Base-by-base conservation (phyloP, 495 filamentous ascomycete species). In the Neurospora sp. region DNA sequence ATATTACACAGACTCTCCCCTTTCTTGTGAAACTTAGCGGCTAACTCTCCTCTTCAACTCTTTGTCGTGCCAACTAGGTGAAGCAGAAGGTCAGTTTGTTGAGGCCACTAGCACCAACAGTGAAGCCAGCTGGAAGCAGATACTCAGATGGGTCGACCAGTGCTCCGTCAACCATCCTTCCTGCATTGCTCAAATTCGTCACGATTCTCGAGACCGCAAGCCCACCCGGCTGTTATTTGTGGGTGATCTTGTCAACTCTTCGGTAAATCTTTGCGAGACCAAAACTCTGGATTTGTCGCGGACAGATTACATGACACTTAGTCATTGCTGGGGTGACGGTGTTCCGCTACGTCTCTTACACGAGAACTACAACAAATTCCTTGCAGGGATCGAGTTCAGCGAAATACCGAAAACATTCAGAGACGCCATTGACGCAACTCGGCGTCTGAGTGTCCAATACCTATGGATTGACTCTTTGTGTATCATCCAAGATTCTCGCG, bases 401-500 rank as follows among this genome's bases (percentile, higher is more conserved):
- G 14, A 61, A 16, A 61, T 61, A 35, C 53, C 6, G 9, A 71
- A 72, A 40, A 72, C 70, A 8, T 76, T 74, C 20, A 73, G 70
- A 40, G 75, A 76, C 22, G 70, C 73, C 9, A 40, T 76, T 7
- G 59, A 22, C 65, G 69, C 41, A 68, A 69, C 41, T 18, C 65
- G 61, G 14, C n/a, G 39, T 7, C 12, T 80, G 1, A 72, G 73
- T 9, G 40, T 82, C 38, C 72, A 73, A 44, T 83, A 81, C 70
- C 44, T 83, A 22, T 83, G 81, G 80, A 80, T 82, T 20, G 81
- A 83, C 68, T 75, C 75, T 40, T 70, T 83, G 8, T 83, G 81
- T 70, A 82, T 83, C 16, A 73, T 81, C 69, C 79, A 82, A 70
- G 79, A 82, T 68, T 71, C 72, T 39, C 44, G 45, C 2, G 73